phyloP scores from a whole-genome alignment of 2,329 filamentous ascomycete species.

The Calonectria pteridis region DNA sequence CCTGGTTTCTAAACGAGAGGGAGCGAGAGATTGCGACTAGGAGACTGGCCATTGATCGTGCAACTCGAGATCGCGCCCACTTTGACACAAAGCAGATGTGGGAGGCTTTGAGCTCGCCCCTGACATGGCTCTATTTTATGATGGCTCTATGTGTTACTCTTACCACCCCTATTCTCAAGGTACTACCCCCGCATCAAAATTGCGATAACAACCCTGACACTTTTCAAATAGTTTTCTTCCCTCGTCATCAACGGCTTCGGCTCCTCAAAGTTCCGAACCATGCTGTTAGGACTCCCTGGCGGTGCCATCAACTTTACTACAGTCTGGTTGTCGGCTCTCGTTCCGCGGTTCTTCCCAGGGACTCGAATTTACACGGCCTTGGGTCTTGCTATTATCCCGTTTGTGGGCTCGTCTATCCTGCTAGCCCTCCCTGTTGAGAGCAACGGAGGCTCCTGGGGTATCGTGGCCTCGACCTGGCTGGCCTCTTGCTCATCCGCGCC shows the following conservation, averaged over 20 bases:
- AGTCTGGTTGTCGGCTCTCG: slow-evolving; percentile 36
- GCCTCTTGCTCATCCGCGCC: slow-evolving; percentile 34
- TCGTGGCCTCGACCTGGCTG: slow-evolving; percentile 44
- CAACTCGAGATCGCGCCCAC: slow-evolving; percentile 25
- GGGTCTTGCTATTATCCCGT: slow-evolving; percentile 12
- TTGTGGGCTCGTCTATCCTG: slow-evolving; percentile 29
- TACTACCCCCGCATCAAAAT: not conserved
- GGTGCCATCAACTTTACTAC: slow-evolving; percentile 34
- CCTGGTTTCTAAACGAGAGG: slow-evolving; percentile 36
- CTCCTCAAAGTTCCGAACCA: slow-evolving; percentile 27
- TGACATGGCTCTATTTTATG: slow-evolving; percentile 32
- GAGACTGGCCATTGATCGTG: slow-evolving; percentile 36
- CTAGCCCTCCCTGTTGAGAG: slow-evolving; percentile 29
- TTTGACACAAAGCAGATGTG: slow-evolving; percentile 34
- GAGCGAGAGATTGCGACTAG: slow-evolving; percentile 31
- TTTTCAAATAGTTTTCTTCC: slow-evolving; percentile 19
- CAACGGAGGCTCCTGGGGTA: slow-evolving; percentile 34
- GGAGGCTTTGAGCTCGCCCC: slow-evolving; percentile 34
- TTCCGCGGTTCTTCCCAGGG: slow-evolving; percentile 32
- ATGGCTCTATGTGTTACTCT: slow-evolving; percentile 40
- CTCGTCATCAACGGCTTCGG: slow-evolving; percentile 27
- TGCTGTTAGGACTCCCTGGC: slow-evolving; percentile 28
- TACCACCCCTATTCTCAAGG: slow-evolving; percentile 39
- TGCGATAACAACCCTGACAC: too few species aligned
- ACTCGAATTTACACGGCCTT: slow-evolving; percentile 35